Percentiles rank a stretch among this genome's conserved stretches.
Conservation (phyloP, 1,284 basidiomycete genomes). For the Chiua sp. region DNA sequence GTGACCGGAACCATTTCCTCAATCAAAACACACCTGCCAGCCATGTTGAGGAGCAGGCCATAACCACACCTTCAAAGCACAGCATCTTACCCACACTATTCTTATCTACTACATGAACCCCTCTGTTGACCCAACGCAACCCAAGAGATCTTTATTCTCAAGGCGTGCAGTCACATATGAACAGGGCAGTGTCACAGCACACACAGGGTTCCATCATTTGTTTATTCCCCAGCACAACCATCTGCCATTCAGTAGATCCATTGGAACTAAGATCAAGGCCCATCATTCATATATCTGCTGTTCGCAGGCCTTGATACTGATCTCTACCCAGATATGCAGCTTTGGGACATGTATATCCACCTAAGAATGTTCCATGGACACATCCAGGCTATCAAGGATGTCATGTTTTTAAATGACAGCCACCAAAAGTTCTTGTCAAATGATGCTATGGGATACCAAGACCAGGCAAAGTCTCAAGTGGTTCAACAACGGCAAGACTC, state of each 20-base stretch:
- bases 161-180: too few species aligned
- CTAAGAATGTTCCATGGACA: constrained; percentile 98
- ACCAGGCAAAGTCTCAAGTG: constrained; percentile 96
- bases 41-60: constrained; percentile 95
- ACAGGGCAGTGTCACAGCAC: too few species aligned
- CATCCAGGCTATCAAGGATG: constrained; percentile 94
- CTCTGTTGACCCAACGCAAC: constrained; percentile 82
- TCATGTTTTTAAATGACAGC: constrained; percentile 95
- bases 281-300: constrained; percentile 22
- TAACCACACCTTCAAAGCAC: constrained; percentile 94
- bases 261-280: constrained; percentile 99
- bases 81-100: constrained; percentile 94
- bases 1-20: constrained; percentile 75
- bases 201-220: too few species aligned
- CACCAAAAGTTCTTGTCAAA: constrained; percentile 91
- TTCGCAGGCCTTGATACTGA: constrained; percentile 5
- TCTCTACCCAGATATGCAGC: constrained; percentile 57
- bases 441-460: constrained; percentile 99
- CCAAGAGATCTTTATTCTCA: constrained; percentile 93
- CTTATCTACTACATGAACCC: constrained; percentile 97
- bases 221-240: constrained; percentile 92
- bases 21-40: constrained; percentile 93
- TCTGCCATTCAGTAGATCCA: constrained; percentile 90
- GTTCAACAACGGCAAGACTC: too few species aligned
- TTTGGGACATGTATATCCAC: constrained; percentile 99